Percentiles rank a stretch among this genome's conserved stretches.
Evolutionary conservation across 306 rosid genomes (phyloP).

Genomic region (Boehmeria nivea): DNA sequence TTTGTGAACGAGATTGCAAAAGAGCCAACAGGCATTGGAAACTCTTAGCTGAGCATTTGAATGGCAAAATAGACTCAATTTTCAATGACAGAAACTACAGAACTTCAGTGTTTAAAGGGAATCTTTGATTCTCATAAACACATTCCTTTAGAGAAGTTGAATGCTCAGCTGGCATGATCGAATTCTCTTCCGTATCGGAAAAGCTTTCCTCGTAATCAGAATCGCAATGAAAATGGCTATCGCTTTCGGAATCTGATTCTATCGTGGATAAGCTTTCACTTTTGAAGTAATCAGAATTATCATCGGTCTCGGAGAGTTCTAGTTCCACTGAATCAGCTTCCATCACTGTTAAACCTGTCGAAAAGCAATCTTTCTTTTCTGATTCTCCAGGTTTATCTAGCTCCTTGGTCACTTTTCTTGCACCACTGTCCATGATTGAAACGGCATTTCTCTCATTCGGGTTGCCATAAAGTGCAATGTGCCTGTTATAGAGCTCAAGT

Average conservation of each 20-base stretch:
- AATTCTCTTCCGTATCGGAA: constrained; percentile 20
- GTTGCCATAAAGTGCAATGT: constrained; percentile 72
- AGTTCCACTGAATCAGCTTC: constrained; percentile 33
- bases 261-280: constrained; percentile 21
- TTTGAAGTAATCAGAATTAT: constrained; percentile 35
- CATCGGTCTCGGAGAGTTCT: constrained; percentile 10
- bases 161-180: constrained; percentile 16
- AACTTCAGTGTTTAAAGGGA: constrained; percentile 6
- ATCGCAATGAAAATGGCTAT: constrained; percentile 15
- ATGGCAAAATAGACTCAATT: neutral
- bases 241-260: constrained; percentile 19
- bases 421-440: constrained; percentile 45
- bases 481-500: constrained; percentile 76
- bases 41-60: neutral
- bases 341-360: constrained; percentile 30
- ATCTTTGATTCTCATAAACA: constrained; percentile 26
- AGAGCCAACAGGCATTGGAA: too few species aligned
- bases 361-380: constrained; percentile 21
- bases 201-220: constrained; percentile 28
- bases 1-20: too few species aligned
- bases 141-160: constrained; percentile 25
- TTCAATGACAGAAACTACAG: too few species aligned
- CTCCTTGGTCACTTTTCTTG: constrained; percentile 24
- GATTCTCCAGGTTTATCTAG: constrained; percentile 20
- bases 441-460: constrained; percentile 61